Conservation (phyloP, 2,329 filamentous ascomycete genomes). For the Pleoardoris graminearum region DNA sequence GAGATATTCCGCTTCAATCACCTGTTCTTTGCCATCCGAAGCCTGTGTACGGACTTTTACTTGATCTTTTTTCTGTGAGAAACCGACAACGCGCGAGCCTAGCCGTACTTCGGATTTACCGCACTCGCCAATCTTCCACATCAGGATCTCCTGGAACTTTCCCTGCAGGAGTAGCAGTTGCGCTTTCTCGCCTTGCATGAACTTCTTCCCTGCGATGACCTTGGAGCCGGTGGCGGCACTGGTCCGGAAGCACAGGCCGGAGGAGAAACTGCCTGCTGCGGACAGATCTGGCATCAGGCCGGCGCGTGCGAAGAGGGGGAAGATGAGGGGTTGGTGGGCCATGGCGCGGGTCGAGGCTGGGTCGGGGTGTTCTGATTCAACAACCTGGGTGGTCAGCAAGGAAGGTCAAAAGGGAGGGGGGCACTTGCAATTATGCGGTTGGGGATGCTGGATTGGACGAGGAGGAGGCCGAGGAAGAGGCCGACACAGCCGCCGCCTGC, state of each 20-base stretch:
- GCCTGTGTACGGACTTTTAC: conserved; percentile 16
- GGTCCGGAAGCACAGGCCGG: conserved; percentile 36
- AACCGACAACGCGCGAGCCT: conserved; percentile 22
- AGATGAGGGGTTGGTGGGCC: conserved; percentile 48
- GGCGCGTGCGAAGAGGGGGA: conserved; percentile 44
- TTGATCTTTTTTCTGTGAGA: conserved; percentile 12
- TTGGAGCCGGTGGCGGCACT: conserved; percentile 25
- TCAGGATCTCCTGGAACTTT: conserved; percentile 35
- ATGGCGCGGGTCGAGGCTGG: conserved; percentile 46
- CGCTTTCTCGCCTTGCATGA: conserved; percentile 27
- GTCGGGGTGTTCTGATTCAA: conserved; percentile 31
- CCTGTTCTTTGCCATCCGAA: conserved; percentile 8
- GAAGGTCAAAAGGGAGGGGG: neutral
- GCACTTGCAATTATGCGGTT: conserved; percentile 39
- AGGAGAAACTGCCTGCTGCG: conserved; percentile 26
- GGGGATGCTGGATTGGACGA: conserved; percentile 39
- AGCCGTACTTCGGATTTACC: conserved; percentile 23
- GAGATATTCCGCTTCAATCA: conserved; percentile 31
- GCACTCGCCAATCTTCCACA: conserved; percentile 18
- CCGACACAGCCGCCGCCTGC: conserved; percentile 49
- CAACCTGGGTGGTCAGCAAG: conserved; percentile 13
- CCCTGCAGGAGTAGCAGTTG: conserved; percentile 38
- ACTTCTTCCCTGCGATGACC: conserved; percentile 34
- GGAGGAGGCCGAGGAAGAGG: conserved; percentile 47
- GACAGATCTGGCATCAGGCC: conserved; percentile 44